phyloP scores from a whole-genome alignment of 805 yeast genomes.

The Candida morakotiae region DNA sequence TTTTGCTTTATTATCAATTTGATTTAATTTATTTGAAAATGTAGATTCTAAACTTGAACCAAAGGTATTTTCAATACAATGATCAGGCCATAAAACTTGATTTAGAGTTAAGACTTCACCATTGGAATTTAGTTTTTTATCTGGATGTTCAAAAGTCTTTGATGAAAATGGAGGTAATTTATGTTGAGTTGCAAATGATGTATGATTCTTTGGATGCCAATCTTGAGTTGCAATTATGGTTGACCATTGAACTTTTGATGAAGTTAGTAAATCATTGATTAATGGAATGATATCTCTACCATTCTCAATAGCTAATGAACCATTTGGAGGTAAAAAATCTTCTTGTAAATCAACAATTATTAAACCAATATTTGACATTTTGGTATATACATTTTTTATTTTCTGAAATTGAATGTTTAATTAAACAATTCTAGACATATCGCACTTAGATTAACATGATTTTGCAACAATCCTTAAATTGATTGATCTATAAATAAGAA shows the following conservation, averaged over 20 bases:
- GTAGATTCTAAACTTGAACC: constrained; percentile 64
- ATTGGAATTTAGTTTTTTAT: constrained; percentile 19
- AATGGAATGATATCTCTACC: constrained; percentile 58
- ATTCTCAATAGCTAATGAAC: constrained; percentile 66
- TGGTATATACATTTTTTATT: no score
- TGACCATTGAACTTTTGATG: constrained; percentile 47
- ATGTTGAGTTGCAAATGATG: constrained; percentile 78
- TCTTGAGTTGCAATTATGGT: constrained; percentile 73
- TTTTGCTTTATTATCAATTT: constrained; percentile 32
- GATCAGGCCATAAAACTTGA: constrained; percentile 84
- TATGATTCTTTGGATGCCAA: constrained; percentile 82
- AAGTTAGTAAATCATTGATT: constrained; percentile 44
- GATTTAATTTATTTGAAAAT: constrained; percentile 35
- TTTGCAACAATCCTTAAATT: no score
- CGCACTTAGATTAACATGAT: no score
- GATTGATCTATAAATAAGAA: no score
- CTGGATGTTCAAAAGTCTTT: constrained; percentile 49
- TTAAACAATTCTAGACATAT: no score
- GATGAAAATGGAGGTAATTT: constrained; percentile 46
- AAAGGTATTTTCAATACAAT: constrained; percentile 68
- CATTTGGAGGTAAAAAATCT: constrained; percentile 78
- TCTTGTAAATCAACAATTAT: constrained; percentile 79
- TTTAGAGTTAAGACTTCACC: constrained; percentile 22
- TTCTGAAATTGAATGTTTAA: no score
- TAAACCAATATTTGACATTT: constrained; percentile 42